These are phyloP conservation scores for Hibiscus tridactylites DNA, from an alignment of 345 rosid species.

Conservation along the genomic window DNA sequence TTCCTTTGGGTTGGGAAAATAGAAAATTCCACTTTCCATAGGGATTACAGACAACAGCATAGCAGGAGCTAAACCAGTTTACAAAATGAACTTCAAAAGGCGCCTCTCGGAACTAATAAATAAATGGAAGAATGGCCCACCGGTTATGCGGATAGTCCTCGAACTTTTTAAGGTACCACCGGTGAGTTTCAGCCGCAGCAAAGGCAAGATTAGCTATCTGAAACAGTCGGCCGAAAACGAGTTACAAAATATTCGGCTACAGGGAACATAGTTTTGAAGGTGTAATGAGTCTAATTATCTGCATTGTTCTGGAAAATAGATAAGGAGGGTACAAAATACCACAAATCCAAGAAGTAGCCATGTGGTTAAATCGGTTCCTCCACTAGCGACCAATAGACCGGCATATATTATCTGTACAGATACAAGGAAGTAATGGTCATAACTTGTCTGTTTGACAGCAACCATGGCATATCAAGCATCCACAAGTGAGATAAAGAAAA, in stretches of 20 bases:
- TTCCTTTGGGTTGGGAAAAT: not conserved
- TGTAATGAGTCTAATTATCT: not conserved
- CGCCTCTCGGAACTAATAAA: not conserved
- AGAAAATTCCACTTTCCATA: not conserved
- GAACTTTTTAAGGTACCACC: constrained; percentile 12
- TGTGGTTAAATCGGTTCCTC: constrained; percentile 11
- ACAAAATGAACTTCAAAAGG: not conserved
- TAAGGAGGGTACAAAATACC: not conserved
- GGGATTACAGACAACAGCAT: not conserved
- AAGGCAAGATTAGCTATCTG: constrained; percentile 18
- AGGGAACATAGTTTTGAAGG: not conserved
- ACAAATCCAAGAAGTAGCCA: constrained; percentile 13
- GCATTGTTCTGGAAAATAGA: not conserved
- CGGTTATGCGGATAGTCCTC: constrained; percentile 13
- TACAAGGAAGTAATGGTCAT: not conserved
- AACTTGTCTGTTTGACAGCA: not conserved
- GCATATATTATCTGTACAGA: constrained; percentile 5
- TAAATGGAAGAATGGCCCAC: constrained; percentile 7
- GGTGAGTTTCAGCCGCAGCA: constrained; percentile 13
- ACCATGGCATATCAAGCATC: not conserved
- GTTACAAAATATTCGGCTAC: not conserved
- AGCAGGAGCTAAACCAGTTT: not conserved
- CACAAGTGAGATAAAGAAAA: not conserved
- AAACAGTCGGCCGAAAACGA: not conserved
- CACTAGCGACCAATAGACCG: constrained; percentile 9